Evolutionary conservation across 768 basidiomycete genomes (phyloP), one percentile per base, ranked within the genome.

Genomic region (Tylopilus balloui): DNA sequence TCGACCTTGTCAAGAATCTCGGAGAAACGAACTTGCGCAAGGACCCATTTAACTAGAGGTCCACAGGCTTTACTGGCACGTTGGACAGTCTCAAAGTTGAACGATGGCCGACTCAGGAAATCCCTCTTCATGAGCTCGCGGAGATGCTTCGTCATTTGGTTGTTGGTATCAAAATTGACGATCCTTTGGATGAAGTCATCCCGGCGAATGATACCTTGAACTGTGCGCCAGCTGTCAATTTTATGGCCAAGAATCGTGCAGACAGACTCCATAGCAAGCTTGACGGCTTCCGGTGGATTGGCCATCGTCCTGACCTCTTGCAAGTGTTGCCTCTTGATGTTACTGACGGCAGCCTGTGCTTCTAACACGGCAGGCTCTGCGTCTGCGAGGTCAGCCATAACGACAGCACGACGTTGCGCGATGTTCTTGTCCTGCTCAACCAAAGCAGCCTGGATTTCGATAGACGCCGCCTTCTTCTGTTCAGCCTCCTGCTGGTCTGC

Each of bases 261-360:
- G 34, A 96, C 95, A 1, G 94, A 96, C 63, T 98, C 96, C 93
- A 98, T 98, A 14, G 96, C 92, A 38, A 95, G 70, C 68, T 98
- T 98, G 57, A 98, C 94, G 5, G 91, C 88, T 66, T 98, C 96
- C 0, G 96, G 96, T 39, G 96, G 96, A 62, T 97, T 97, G 37
- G 92, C 90, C 94, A 99, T 97, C 10, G 91, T 81, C 59, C 96
- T 82, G 35, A 98, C 96, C 80, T 99, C 96, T 63, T 94, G 89
- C 35, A 99, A 72, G 61, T 98, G 94, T 62, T 92, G 89, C 57
- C 84, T 83, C 70, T 91, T 96, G 75, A 99, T 98, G 65, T 86
- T 95, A 58, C 87, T 90, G 61, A 99, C 96, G n/a, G 96, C 96
- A 3, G 90, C 71, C 63, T 96, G 88, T 19, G 96, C 96, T 13